A percentile compares a stretch with the other conserved stretches of the same genome.
Conservation (phyloP, 345 rosid genomes). For the Brassica cretica region DNA sequence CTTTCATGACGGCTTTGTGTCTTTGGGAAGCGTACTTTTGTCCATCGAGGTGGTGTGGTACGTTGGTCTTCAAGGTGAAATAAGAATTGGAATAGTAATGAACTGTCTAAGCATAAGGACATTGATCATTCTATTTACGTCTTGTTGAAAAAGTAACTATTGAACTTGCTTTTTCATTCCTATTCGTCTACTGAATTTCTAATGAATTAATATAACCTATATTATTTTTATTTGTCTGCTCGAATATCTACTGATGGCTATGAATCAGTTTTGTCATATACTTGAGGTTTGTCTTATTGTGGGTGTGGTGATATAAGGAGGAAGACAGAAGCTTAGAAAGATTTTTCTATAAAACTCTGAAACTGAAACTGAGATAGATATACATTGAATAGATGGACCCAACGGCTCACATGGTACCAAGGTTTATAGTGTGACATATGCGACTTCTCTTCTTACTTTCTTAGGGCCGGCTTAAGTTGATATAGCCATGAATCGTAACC, state of each 20-base stretch:
- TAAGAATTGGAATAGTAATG: not conserved
- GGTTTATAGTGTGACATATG: not conserved
- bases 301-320: not conserved
- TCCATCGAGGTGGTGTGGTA: not conserved
- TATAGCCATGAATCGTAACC: not conserved
- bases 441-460: not conserved
- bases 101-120: not conserved
- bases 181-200: not conserved
- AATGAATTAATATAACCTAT: not conserved
- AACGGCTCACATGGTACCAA: not conserved
- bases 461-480: not conserved
- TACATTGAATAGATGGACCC: not conserved
- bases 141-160: not conserved
- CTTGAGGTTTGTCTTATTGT: not conserved
- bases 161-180: not conserved
- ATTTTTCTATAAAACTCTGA: not conserved
- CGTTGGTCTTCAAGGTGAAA: not conserved
- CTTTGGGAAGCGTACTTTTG: no score
- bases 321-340: not conserved
- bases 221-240: not conserved
- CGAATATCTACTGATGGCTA: not conserved
- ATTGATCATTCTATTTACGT: not conserved
- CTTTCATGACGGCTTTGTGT: no score
- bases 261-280: not conserved
- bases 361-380: not conserved